Evolutionary conservation across 169 alveolate species (phyloP).

Genomic region (Blepharisma undulans): DNA sequence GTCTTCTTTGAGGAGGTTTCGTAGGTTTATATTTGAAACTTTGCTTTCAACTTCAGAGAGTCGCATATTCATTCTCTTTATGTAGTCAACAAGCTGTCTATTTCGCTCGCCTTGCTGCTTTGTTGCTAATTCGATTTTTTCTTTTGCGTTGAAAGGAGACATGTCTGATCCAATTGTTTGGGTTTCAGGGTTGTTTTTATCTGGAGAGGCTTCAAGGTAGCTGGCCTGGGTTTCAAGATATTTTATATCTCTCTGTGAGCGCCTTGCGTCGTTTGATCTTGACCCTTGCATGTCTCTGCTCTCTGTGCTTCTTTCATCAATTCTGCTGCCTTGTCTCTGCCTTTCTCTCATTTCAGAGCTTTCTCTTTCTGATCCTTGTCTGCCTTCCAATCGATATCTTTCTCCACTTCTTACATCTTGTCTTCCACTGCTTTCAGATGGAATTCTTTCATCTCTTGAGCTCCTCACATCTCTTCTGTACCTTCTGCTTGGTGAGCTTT

Average conservation of each 20-base stretch:
- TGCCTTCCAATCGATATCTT: too few species aligned
- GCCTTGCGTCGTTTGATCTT: not conserved
- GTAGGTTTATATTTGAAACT: not conserved
- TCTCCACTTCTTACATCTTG: not conserved
- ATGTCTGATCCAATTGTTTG: not conserved
- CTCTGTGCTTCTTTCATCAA: not conserved
- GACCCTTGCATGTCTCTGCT: not conserved
- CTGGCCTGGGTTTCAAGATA: not conserved
- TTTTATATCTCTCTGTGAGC: not conserved
- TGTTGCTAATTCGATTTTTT: not conserved
- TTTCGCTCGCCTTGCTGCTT: not conserved
- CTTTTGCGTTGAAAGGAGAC: not conserved
- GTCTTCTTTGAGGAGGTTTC: not conserved
- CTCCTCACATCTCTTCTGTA: not conserved
- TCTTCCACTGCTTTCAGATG: not conserved
- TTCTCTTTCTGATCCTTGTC: not conserved
- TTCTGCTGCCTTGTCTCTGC: not conserved
- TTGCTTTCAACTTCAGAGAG: not conserved
- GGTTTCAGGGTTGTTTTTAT: not conserved
- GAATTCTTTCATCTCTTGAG: not conserved
- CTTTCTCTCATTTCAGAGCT: not conserved
- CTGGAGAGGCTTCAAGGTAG: not conserved
- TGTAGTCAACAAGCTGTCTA: not conserved
- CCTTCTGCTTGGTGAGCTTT: not conserved
- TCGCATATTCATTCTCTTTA: not conserved